Evolutionary conservation across 495 filamentous ascomycete genomes (phyloP), one percentile per base, ranked within the genome.

Genomic region (Penicillium roqueforti): DNA sequence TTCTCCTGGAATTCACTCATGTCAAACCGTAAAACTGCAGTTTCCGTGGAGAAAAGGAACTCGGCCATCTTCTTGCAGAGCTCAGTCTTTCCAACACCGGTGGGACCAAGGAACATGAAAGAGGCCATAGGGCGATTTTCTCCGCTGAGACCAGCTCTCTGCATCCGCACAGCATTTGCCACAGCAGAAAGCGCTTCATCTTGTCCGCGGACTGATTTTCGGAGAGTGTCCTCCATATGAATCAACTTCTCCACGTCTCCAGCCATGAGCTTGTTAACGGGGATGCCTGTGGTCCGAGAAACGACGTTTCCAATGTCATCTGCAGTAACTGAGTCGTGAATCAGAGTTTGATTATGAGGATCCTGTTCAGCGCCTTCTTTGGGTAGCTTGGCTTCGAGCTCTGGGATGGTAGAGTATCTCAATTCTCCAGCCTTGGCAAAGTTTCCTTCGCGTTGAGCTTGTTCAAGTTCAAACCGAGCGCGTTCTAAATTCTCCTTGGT

Each of bases 1-100:
- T 95, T 96, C 64, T 98, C 93, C 62, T 95, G 89, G 71, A 97
- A 98, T 60, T 98, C 93, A 68, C 83, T 88, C 92, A 97, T 98
- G 70, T 98, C 93, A 66, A 97, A 98, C 41, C 93, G 78, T 19
- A 93, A 83, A 25, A 98, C 92, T 5, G 93, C 92, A 38, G 79
- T 80, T 61, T 96, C 90, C 3, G 89, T 96, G 0, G 87, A 91
- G 70, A 98, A 98, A 20, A 98, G 75, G 77, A 96, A 96, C 55
- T 79, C 78, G 42, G 92, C 93, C 65, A 98, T 87, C 58, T 91
- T 92, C 80, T 98, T 98, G 79, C 91, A 96, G 5, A 97, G 80
- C 59, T 97, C 93, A 2, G 92, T 98, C 70, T 98, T 98, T 46
- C 93, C 93, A 26, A 97, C 92, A 58, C 93, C 92, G 13, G 93